These are phyloP conservation scores for Farysia itapuensis DNA, from an alignment of 1,284 basidiomycete genomes.

Conservation along the genomic window DNA sequence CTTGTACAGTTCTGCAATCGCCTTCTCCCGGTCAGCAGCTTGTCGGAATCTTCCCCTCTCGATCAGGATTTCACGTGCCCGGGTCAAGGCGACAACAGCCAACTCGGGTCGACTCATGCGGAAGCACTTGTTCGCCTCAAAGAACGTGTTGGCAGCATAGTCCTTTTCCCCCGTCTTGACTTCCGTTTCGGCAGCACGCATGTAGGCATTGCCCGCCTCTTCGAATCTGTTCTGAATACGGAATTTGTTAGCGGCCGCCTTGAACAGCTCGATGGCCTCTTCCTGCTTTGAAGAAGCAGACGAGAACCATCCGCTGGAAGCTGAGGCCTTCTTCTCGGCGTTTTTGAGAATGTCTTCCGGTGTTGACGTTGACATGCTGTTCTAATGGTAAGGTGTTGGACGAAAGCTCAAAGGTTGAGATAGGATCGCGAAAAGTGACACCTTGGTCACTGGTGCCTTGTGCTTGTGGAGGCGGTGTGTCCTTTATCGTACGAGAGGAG, in stretches of 20 bases:
- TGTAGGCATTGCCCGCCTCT: slow-evolving; percentile 73
- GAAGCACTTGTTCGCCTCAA: slow-evolving; percentile 58
- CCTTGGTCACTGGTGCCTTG: no score
- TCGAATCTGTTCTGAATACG: slow-evolving; percentile 91
- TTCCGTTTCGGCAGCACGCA: slow-evolving; percentile 56
- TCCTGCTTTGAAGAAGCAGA: slow-evolving; percentile 61
- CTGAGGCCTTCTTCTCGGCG: slow-evolving; percentile 86
- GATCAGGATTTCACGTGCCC: slow-evolving; percentile 81
- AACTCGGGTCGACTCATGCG: slow-evolving; percentile 61
- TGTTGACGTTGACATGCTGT: slow-evolving; percentile 46
- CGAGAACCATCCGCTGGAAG: slow-evolving; percentile 68
- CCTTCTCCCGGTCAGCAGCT: slow-evolving; percentile 89
- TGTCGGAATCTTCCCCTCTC: slow-evolving; percentile 88
- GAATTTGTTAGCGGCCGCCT: slow-evolving; percentile 91
- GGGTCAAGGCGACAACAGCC: slow-evolving; percentile 83
- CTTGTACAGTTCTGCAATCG: slow-evolving; percentile 85
- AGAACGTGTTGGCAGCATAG: slow-evolving; percentile 58
- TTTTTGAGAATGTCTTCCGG: slow-evolving; percentile 70
- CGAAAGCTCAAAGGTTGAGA: no score
- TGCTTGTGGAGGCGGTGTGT: no score
- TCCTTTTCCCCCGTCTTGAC: slow-evolving; percentile 54
- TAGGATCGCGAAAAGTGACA: no score
- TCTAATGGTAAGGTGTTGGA: no score
- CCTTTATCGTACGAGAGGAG: no score
- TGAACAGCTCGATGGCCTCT: slow-evolving; percentile 90